phyloP scores from a whole-genome alignment of 202 grass and related monocot genomes.

The Cymbopogon flexuosus region DNA sequence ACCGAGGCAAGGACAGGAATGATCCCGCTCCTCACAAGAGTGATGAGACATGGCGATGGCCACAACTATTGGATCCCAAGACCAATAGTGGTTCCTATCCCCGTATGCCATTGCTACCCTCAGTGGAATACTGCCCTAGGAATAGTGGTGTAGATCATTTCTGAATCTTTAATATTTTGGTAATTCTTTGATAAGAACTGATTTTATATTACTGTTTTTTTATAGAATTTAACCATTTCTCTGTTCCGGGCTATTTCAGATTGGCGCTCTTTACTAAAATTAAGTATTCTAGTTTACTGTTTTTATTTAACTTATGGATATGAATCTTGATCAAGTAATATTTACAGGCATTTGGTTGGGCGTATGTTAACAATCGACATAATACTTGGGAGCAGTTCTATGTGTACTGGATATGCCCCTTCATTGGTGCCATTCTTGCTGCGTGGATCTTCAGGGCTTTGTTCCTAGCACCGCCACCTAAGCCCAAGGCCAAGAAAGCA shows the following conservation, averaged over 20 bases:
- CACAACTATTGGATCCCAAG: background rate
- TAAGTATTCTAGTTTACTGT: background rate
- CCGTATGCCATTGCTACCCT: background rate
- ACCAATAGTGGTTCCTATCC: background rate
- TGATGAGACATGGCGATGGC: background rate
- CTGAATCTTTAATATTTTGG: background rate
- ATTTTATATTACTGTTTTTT: background rate
- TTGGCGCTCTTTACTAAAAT: background rate
- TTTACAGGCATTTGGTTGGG: slow-evolving; percentile 94
- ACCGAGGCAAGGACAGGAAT: background rate
- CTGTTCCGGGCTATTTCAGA: background rate
- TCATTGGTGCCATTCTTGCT: slow-evolving; percentile 70
- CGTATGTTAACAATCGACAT: slow-evolving; percentile 73
- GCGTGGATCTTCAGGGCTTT: slow-evolving; percentile 68
- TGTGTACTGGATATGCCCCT: slow-evolving; percentile 98
- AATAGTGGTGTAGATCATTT: background rate
- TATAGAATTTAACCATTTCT: background rate
- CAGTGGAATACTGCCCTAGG: background rate
- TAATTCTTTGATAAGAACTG: background rate
- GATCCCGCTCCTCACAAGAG: background rate
- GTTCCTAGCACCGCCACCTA: slow-evolving; percentile 35
- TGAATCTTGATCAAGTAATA: background rate
- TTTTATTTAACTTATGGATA: background rate
- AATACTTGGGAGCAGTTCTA: slow-evolving; percentile 96
- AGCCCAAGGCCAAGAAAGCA: slow-evolving; percentile 79